Percentiles rank a stretch among this genome's conserved stretches.
Conservation (phyloP, 257 asterid species). For the Galeopsis tetrahit region DNA sequence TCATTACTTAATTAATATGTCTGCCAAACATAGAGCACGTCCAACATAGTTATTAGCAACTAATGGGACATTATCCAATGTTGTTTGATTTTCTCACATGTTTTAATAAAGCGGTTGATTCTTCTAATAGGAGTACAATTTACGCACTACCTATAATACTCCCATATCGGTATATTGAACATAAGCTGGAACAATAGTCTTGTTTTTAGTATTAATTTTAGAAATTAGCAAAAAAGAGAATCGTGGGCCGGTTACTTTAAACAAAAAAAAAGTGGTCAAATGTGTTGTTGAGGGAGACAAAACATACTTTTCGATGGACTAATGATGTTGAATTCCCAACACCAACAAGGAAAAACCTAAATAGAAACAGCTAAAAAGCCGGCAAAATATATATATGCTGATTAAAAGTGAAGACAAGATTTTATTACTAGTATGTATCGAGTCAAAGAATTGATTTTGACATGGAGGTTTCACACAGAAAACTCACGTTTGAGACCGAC, state of each 20-base stretch:
- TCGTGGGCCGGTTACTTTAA: constrained; percentile 28
- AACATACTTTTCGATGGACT: constrained; percentile 31
- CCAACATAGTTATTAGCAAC: constrained; percentile 26
- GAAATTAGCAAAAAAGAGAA: neutral
- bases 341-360: neutral
- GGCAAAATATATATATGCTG: neutral
- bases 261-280: constrained; percentile 15
- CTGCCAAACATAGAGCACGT: constrained; percentile 21
- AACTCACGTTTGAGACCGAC: too few species aligned
- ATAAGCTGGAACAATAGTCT: neutral
- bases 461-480: neutral
- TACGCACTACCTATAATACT: neutral
- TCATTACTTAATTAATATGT: neutral
- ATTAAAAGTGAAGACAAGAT: constrained; percentile 31
- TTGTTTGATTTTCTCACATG: neutral
- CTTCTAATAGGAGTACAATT: neutral
- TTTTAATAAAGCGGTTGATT: neutral
- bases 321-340: constrained; percentile 30
- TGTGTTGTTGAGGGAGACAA: constrained; percentile 29
- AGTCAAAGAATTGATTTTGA: too few species aligned
- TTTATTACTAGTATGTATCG: neutral
- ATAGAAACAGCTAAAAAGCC: constrained; percentile 6
- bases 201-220: neutral
- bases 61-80: constrained; percentile 25
- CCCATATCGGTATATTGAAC: neutral